Evolutionary conservation across 768 basidiomycete genomes (phyloP).

Genomic region (Suillus subluteus): DNA sequence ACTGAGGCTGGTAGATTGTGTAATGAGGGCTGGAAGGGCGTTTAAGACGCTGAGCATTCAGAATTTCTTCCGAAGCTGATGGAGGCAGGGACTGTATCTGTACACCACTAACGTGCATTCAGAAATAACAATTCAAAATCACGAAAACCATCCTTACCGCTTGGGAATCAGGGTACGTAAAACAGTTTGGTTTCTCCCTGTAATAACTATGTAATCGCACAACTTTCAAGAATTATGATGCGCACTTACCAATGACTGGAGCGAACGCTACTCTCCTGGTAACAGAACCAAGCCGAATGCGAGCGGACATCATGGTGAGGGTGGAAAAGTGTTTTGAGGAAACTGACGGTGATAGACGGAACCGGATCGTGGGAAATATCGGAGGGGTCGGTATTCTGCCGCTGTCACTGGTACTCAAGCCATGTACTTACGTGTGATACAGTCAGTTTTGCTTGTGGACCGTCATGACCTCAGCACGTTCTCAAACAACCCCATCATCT

Average conservation of each 20-base stretch:
- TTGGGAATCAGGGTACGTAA: slow-evolving; percentile 36
- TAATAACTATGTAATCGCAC: not conserved
- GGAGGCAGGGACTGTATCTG: slow-evolving; percentile 71
- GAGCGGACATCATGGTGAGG: slow-evolving; percentile 42
- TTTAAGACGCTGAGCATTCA: slow-evolving; percentile 85
- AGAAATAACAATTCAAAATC: not conserved
- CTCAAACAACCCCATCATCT: slow-evolving; percentile 1
- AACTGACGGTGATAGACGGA: slow-evolving; percentile 11
- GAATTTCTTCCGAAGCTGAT: slow-evolving; percentile 58
- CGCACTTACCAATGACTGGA: slow-evolving; percentile 32
- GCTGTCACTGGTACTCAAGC: too few species aligned
- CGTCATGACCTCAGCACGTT: not conserved
- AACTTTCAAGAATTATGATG: not conserved
- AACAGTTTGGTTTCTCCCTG: slow-evolving; percentile 43
- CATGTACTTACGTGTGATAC: not conserved
- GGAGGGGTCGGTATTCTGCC: too few species aligned
- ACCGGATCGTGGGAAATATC: slow-evolving; percentile 24
- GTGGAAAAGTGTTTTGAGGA: not conserved
- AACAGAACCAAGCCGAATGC: slow-evolving; percentile 61
- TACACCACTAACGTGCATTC: slow-evolving; percentile 44
- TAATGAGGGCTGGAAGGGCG: slow-evolving; percentile 96
- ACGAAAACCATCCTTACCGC: slow-evolving; percentile 39
- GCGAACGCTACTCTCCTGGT: slow-evolving; percentile 54
- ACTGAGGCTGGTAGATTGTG: slow-evolving; percentile 94
- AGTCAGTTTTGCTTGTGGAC: not conserved